Base-by-base conservation (phyloP, 805 yeast genomes). In the Cyberlindnera mycetangii region DNA sequence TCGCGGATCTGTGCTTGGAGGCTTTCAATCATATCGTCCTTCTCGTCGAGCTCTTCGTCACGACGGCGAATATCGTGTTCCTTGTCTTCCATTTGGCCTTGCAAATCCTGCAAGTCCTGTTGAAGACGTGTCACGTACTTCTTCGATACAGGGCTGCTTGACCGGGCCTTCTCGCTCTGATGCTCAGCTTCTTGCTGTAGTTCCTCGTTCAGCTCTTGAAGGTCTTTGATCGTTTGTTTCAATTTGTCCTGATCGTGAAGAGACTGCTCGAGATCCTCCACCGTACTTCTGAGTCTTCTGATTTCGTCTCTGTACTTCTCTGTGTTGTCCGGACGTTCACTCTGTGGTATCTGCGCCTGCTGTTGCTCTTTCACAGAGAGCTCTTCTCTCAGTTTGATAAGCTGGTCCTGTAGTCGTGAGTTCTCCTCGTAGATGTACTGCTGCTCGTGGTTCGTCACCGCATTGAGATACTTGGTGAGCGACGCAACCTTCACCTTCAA, bases 401-500 rank as follows among this genome's bases (percentile, higher is more conserved):
- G 17, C 30, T 52, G 54, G 20, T 59, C 61, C 32, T 58, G 61
- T 7, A 58, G 51, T 15, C 63, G 62, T 11, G 70, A 63, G 45
- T 71, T 71, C 46, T 68, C 68, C 42, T 58, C 59, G 27, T 67
- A 62, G 41, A 70, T 51, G 25, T 64, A 66, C 30, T 62, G 60
- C 34, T 68, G 68, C 30, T 70, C 71, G 33, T 65, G 65, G 16
- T 70, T 73, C 4, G 73, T 47, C 7, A 58, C 57, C 18, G 68
- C 67, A 39, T 68, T 63, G 33, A 70, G 58, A 40, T 62, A 69
- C 52, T 66, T 62, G 5, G 68, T 66, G 24, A 71, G 57, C 4
- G 72, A 68, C 2, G 74, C 70, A 31, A 72, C 60, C 47, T 71
- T 70, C 28, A 72, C 62, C 49, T 71, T 73, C 50, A 73, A 59